Evolutionary conservation across 225 moss, liverwort and hornwort species (phyloP).

Genomic region (Ulota crispa): DNA sequence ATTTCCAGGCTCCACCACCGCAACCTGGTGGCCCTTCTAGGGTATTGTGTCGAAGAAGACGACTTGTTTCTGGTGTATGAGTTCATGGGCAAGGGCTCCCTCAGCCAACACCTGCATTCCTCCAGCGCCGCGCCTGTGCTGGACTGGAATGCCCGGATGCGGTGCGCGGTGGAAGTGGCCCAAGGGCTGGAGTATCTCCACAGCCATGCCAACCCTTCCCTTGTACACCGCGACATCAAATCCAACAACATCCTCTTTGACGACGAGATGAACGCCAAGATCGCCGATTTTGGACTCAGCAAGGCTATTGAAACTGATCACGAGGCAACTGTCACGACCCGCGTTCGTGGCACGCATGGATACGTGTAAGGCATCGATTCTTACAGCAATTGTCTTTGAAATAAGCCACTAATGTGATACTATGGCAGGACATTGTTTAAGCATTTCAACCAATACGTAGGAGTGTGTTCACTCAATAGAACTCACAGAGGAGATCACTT

Average conservation of each 20-base stretch:
- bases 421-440: neutral
- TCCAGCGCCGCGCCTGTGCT: neutral
- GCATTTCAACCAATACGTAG: neutral
- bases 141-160: constrained; percentile 44
- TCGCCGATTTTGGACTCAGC: constrained; percentile 54
- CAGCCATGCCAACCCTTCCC: constrained; percentile 47
- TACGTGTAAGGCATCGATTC: constrained; percentile 37
- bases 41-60: constrained; percentile 49
- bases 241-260: constrained; percentile 51
- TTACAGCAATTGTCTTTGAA: no score
- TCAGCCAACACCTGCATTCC: constrained; percentile 38
- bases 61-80: constrained; percentile 61
- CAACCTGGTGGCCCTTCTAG: constrained; percentile 42
- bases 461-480: neutral
- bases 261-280: constrained; percentile 49
- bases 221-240: constrained; percentile 58
- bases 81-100: constrained; percentile 47
- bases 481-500: neutral
- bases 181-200: constrained; percentile 57
- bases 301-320: constrained; percentile 32
- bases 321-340: constrained; percentile 27
- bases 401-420: neutral
- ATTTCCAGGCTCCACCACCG: constrained; percentile 47
- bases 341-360: constrained; percentile 45
- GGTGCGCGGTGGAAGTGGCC: constrained; percentile 52